These are phyloP conservation scores for Tieghemostelium lacteum DNA, from an alignment of 78 protist genomes.

Conservation along the genomic window DNA sequence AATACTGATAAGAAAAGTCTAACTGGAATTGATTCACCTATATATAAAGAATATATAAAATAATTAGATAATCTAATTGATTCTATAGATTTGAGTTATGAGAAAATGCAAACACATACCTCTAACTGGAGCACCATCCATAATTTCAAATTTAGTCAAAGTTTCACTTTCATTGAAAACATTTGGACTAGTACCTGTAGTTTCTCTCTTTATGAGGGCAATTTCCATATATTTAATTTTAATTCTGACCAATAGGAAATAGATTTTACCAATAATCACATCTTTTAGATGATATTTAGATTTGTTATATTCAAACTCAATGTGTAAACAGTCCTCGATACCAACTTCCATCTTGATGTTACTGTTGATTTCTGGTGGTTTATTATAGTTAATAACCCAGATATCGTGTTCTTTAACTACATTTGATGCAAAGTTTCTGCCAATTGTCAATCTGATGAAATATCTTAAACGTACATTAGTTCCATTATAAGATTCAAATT, in stretches of 20 bases:
- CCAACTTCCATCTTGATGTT: conserved; percentile 98
- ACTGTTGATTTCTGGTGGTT: conserved; percentile 86
- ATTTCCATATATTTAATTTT: conserved; percentile 95
- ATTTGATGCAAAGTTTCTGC: conserved; percentile 74
- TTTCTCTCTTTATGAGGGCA: conserved; percentile 93
- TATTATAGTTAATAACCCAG: conserved; percentile 84
- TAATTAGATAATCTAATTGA: not conserved
- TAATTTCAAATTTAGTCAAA: conserved; percentile 97
- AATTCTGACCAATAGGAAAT: conserved; percentile 91
- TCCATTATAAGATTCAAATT: conserved; percentile 96
- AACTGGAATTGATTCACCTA: conserved; percentile 96
- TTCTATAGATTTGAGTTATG: not conserved
- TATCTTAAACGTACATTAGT: conserved; percentile 94
- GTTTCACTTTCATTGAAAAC: conserved; percentile 91
- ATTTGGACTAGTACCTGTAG: conserved; percentile 89
- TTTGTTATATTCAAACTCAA: conserved; percentile 97
- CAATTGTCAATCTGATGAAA: conserved; percentile 89
- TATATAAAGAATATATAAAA: not conserved
- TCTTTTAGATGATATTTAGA: conserved; percentile 94
- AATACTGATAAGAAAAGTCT: conserved; percentile 95
- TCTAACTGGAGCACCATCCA: conserved; percentile 98
- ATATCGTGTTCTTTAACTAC: conserved; percentile 90
- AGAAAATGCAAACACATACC: conserved; percentile 37
- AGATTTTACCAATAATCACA: conserved; percentile 95
- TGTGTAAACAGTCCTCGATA: conserved; percentile 97